Evolutionary conservation across 495 filamentous ascomycete species (phyloP).

Genomic region (Pyrenula aspistea): DNA sequence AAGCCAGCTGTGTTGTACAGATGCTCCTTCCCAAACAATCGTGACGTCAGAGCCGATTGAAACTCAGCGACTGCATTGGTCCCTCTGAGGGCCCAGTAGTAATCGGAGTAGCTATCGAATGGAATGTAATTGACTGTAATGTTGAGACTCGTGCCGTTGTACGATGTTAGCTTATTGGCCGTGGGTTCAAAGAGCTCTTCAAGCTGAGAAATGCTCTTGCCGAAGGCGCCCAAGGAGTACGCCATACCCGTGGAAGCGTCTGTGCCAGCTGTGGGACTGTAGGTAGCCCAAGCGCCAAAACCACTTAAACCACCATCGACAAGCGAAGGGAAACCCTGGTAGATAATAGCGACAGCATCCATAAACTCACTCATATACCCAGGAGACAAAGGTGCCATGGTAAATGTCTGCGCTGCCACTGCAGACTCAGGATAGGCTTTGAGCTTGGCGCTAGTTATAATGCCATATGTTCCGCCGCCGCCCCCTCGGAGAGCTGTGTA

Average conservation of each 20-base stretch:
- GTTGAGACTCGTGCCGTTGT: conserved; percentile 16
- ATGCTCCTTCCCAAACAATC: conserved; percentile 22
- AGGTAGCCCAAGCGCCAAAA: conserved; percentile 24
- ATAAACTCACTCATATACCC: conserved; percentile 9
- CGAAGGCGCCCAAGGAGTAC: conserved; percentile 20
- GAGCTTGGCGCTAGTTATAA: conserved; percentile 24
- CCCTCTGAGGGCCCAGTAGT: conserved; percentile 21
- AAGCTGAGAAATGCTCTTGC: conserved; percentile 11
- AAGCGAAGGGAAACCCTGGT: conserved; percentile 11
- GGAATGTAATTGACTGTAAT: conserved; percentile 16
- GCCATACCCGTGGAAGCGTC: conserved; percentile 20
- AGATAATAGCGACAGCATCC: conserved; percentile 13
- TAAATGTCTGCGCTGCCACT: conserved; percentile 26
- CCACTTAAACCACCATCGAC: conserved; percentile 14
- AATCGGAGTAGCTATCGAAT: conserved; percentile 20
- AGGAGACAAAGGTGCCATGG: conserved; percentile 11
- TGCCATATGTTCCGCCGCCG: conserved; percentile 28
- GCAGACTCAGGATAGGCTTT: conserved; percentile 21
- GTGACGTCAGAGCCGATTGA: conserved; percentile 18
- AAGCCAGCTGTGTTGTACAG: conserved; percentile 14
- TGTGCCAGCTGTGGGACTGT: conserved; percentile 9
- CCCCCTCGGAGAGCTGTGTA: conserved; percentile 47
- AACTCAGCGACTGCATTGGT: conserved; percentile 12
- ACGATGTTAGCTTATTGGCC: conserved; percentile 9
- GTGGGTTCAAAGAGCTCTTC: conserved; percentile 13